Base-by-base conservation (phyloP, 225 moss, liverwort and hornwort genomes). In the Physcomitrellopsis africana region DNA sequence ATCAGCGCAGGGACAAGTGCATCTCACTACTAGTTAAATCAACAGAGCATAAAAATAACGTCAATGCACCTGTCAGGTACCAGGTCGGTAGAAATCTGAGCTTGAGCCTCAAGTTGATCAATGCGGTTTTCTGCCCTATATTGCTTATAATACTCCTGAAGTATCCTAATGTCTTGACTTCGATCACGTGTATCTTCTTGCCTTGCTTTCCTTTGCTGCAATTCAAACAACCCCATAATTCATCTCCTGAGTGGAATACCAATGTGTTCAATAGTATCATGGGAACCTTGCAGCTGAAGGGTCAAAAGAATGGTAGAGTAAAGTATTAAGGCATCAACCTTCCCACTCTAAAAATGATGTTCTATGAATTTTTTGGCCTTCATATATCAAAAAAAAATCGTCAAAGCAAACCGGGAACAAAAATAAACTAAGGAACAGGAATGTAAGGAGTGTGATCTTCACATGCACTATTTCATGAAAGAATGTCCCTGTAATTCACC, bases 81-180 rank as follows among this genome's bases (percentile, higher is more conserved):
- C 81, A 51, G 47, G 16, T 80, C 81, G 44, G 73, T 74, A 29
- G 80, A 63, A 67, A 51, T 59, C 23, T 57, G 72, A 23, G 82
- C 83, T 53, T 86, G 85, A 60, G 69, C 81, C 79, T 89, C 88
- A 59, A 89, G 85, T 74, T 60, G 53, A 26, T 89, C 88, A 76
- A 89, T 89, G 18, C 68, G 27, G 42, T 81, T 57, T n/a, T 9
- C 74, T 76, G 81, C 85, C 72, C 85, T 81, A 73, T 20, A 85
- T 8, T 58, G 69, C 73, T 72, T 81, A 14, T 86, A 89, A 73
- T 86, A 89, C 19, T 59, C 55, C 74, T 83, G 88, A 69, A 89
- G 60, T 58, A 89, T 76, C 78, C 78, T 79, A 61, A 89, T 83
- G 70, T 86, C 85, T 78, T 86, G 85, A 78, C 83, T 85, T 71